phyloP scores from a whole-genome alignment of 352 stramenopile genomes.

The Phytophthora chlamydospora region DNA sequence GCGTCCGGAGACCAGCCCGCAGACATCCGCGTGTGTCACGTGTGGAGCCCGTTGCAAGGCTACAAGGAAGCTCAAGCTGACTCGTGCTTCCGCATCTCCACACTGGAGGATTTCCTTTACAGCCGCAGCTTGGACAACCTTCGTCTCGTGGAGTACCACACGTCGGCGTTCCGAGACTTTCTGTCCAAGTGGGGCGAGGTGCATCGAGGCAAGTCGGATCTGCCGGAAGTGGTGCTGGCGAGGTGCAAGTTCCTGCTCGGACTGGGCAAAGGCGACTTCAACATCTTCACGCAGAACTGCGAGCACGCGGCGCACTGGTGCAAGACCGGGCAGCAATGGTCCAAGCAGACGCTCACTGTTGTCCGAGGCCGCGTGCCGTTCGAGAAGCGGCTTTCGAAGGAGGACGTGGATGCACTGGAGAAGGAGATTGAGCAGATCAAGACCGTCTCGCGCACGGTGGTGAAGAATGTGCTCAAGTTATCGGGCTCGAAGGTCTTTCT shows the following conservation, averaged over 20 bases:
- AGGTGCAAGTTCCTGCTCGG: constrained; percentile 78
- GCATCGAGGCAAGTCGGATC: constrained; percentile 69
- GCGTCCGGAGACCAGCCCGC: constrained; percentile 47
- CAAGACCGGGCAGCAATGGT: constrained; percentile 81
- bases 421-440: constrained; percentile 74
- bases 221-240: constrained; percentile 75
- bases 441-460: constrained; percentile 54
- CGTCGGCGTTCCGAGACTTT: constrained; percentile 66
- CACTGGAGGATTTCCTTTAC: constrained; percentile 73
- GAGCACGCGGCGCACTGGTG: constrained; percentile 84
- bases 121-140: constrained; percentile 53
- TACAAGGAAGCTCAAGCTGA: constrained; percentile 68
- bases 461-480: constrained; percentile 66
- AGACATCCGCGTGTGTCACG: constrained; percentile 72
- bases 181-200: constrained; percentile 77
- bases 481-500: constrained; percentile 59
- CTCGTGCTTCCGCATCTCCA: constrained; percentile 81
- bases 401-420: constrained; percentile 70
- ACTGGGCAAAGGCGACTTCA: constrained; percentile 73
- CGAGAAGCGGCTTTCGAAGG: constrained; percentile 58
- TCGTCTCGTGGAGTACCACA: constrained; percentile 79
- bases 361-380: constrained; percentile 65
- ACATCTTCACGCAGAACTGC: constrained; percentile 84
- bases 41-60: constrained; percentile 68
- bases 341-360: constrained; percentile 67